Evolutionary conservation across 2,329 filamentous ascomycete genomes (phyloP).

Genomic region (Daldinia sp.): DNA sequence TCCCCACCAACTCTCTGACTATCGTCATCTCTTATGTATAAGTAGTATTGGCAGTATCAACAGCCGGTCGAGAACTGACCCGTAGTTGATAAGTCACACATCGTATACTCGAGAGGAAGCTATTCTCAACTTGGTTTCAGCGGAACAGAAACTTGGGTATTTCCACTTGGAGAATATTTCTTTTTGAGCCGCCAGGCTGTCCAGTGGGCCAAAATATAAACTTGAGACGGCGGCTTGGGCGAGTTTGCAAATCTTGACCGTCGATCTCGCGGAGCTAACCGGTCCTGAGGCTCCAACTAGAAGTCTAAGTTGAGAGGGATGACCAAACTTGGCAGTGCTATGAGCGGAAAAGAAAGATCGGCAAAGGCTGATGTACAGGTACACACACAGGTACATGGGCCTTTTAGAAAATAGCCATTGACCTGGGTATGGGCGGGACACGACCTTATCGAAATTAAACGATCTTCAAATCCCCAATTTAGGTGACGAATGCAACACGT

Average conservation of each 20-base stretch:
- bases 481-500: slow-evolving; percentile 43
- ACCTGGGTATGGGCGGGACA: slow-evolving; percentile 41
- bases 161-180: slow-evolving; percentile 36
- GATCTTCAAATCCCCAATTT: slow-evolving; percentile 44
- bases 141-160: slow-evolving; percentile 32
- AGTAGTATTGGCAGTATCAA: too few relatives aligned
- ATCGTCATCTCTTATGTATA: slow-evolving; percentile 10
- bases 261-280: slow-evolving; percentile 43
- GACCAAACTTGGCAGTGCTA: slow-evolving; percentile 35
- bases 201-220: slow-evolving; percentile 42
- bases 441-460: slow-evolving; percentile 48
- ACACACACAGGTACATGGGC: slow-evolving; percentile 35
- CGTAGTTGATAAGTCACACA: not conserved
- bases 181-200: slow-evolving; percentile 35
- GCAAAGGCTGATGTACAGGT: slow-evolving; percentile 32
- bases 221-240: slow-evolving; percentile 46
- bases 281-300: slow-evolving; percentile 41
- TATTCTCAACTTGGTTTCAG: slow-evolving; percentile 36
- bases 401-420: slow-evolving; percentile 35
- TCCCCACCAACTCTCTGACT: not conserved
- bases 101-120: slow-evolving; percentile 11
- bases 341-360: slow-evolving; percentile 39
- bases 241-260: slow-evolving; percentile 41
- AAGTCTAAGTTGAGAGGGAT: slow-evolving; percentile 37
- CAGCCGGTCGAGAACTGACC: not conserved